phyloP scores from a whole-genome alignment of 768 basidiomycete species.

The Chalciporus sphaerocephalus region DNA sequence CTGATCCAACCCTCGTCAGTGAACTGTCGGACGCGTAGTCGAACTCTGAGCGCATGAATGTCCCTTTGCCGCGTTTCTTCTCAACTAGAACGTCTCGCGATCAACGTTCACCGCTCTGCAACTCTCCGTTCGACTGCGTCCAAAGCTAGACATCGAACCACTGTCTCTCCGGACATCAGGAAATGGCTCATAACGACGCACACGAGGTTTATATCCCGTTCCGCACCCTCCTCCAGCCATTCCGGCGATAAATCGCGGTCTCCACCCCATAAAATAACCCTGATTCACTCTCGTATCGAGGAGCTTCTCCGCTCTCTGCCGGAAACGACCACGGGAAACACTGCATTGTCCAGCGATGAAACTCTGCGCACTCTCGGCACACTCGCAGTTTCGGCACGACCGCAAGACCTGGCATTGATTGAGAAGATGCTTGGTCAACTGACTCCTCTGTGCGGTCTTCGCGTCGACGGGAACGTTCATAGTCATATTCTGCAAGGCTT shows the following conservation, averaged over 20 bases:
- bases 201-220: slow-evolving; percentile 4
- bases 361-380: slow-evolving; percentile 39
- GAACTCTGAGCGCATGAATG: slow-evolving; percentile 53
- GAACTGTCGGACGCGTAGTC: slow-evolving; percentile 12
- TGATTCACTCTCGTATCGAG: slow-evolving; percentile 22
- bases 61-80: slow-evolving; percentile 41
- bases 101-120: slow-evolving; percentile 23
- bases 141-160: slow-evolving; percentile 9
- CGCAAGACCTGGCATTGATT: slow-evolving; percentile 51
- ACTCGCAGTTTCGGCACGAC: slow-evolving; percentile 49
- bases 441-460: slow-evolving; percentile 42
- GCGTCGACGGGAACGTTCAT: slow-evolving; percentile 45
- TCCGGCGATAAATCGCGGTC: slow-evolving; percentile 12
- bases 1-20: slow-evolving; percentile 10
- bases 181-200: slow-evolving; percentile 22
- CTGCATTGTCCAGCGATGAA: slow-evolving; percentile 22
- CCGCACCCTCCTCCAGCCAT: background rate
- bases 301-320: slow-evolving; percentile 22
- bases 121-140: background rate
- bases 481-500: slow-evolving; percentile 47
- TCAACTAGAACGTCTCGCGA: slow-evolving; percentile 28
- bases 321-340: slow-evolving; percentile 3
- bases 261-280: slow-evolving; percentile 16
- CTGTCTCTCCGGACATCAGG: slow-evolving; percentile 12
- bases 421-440: slow-evolving; percentile 50